Conservation (phyloP, 768 basidiomycete species). For the Gautieria morchelliformis region DNA sequence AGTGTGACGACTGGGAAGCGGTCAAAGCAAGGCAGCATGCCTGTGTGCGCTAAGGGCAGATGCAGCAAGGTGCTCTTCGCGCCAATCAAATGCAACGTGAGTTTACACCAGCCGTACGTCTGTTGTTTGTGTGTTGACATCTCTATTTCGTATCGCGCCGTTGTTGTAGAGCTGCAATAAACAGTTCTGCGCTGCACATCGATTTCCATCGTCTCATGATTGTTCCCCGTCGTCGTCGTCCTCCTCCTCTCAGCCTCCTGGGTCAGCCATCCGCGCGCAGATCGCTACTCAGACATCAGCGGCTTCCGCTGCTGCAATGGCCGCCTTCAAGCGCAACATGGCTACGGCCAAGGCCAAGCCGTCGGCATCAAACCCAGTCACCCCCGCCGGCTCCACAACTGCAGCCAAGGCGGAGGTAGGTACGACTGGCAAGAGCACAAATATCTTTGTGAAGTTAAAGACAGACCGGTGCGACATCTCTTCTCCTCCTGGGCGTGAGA, state of each 20-base stretch:
- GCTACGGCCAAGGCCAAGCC: conserved; percentile 23
- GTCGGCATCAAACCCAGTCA: conserved; percentile 10
- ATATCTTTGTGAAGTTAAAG: conserved; percentile 29
- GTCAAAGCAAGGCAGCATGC: conserved; percentile 32
- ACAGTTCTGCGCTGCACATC: conserved; percentile 71
- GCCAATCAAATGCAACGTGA: conserved; percentile 65
- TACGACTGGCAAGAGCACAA: conserved; percentile 9
- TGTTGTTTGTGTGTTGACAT: background rate
- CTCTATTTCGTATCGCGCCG: background rate
- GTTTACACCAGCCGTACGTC: conserved; percentile 19
- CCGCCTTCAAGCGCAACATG: conserved; percentile 29
- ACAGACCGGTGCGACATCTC: conserved; percentile 53
- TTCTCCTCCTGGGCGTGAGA: conserved; percentile 26
- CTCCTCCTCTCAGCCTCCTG: conserved; percentile 8
- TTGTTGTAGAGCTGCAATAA: conserved; percentile 50
- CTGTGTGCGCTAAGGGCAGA: conserved; percentile 49
- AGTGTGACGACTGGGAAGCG: conserved; percentile 58
- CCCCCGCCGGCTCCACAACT: background rate
- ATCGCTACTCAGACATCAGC: conserved; percentile 14
- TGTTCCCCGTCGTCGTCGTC: conserved; percentile 29
- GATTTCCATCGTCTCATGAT: conserved; percentile 65
- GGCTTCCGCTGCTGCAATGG: conserved; percentile 24
- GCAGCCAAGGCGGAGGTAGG: background rate
- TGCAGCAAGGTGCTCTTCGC: conserved; percentile 69
- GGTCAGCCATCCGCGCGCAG: conserved; percentile 13